Evolutionary conservation across 805 yeast genomes (phyloP).

Genomic region (Pichia deserticola): DNA sequence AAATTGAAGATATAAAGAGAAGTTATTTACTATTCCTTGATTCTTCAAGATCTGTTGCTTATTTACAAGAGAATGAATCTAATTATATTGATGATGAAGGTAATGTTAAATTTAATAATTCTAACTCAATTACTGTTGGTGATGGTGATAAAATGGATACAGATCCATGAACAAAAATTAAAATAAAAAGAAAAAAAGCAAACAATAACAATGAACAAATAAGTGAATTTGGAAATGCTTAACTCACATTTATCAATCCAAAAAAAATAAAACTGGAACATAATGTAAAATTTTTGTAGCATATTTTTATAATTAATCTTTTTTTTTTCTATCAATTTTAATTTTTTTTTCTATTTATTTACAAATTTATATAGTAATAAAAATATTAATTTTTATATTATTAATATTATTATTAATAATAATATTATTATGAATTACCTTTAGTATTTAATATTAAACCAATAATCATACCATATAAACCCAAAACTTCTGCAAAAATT

Average conservation of each 20-base stretch:
- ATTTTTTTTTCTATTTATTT: too few species aligned
- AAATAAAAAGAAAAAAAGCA: background rate
- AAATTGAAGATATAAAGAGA: slow-evolving; percentile 70
- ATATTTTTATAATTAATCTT: too few species aligned
- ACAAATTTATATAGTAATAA: background rate
- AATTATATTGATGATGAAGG: slow-evolving; percentile 79
- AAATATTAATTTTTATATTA: background rate
- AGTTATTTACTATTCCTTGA: slow-evolving; percentile 79
- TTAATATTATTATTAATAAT: too few species aligned
- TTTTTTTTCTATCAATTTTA: too few species aligned
- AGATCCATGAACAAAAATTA: background rate
- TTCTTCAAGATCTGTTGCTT: slow-evolving; percentile 69
- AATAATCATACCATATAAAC: slow-evolving; percentile 91
- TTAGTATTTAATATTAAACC: slow-evolving; percentile 89
- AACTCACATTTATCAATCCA: too few species aligned
- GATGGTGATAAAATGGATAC: slow-evolving; percentile 31
- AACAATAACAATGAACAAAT: too few species aligned
- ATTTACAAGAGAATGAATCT: slow-evolving; percentile 41
- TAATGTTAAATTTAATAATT: slow-evolving; percentile 41
- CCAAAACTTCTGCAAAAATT: slow-evolving; percentile 97
- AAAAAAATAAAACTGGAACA: too few species aligned
- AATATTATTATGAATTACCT: slow-evolving; percentile 51
- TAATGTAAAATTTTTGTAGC: background rate
- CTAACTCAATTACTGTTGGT: slow-evolving; percentile 22
- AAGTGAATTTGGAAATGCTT: too few species aligned